These are phyloP conservation scores for Glebionis coronaria DNA, from an alignment of 129 eudicot species.

Conservation along the genomic window DNA sequence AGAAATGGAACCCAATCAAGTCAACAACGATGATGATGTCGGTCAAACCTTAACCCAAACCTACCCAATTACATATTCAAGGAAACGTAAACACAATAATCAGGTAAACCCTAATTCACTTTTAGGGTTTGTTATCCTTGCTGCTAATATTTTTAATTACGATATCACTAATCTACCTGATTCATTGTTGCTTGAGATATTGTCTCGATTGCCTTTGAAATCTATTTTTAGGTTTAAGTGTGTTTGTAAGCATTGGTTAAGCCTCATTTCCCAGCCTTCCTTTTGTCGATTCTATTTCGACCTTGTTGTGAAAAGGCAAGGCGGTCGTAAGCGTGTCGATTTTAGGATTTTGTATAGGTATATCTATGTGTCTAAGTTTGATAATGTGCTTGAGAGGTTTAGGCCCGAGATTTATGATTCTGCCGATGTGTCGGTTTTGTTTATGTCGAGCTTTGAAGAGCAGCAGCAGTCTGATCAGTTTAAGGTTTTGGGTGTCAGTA, in stretches of 20 bases:
- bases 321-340: not conserved
- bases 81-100: too few species aligned
- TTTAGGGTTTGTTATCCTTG: slow-evolving; percentile 28
- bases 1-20: too few species aligned
- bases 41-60: too few species aligned
- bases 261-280: slow-evolving; percentile 43
- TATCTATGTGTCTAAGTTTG: slow-evolving; percentile 40
- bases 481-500: slow-evolving; percentile 42
- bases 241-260: slow-evolving; percentile 43
- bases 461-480: slow-evolving; percentile 52
- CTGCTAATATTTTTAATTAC: slow-evolving; percentile 24
- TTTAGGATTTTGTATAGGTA: slow-evolving; percentile 47
- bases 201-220: slow-evolving; percentile 38
- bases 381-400: slow-evolving; percentile 39
- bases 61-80: too few species aligned
- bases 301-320: slow-evolving; percentile 2
- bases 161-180: slow-evolving; percentile 41
- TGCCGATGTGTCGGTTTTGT: slow-evolving; percentile 35
- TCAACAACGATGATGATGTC: too few species aligned
- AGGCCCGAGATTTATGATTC: slow-evolving; percentile 46
- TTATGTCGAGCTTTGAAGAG: slow-evolving; percentile 47
- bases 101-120: slow-evolving; percentile 19
- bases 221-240: slow-evolving; percentile 47
- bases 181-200: slow-evolving; percentile 36
- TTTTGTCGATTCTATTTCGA: slow-evolving; percentile 30